Percentiles rank a stretch among this genome's conserved stretches.
Evolutionary conservation across 139 green algal species (phyloP).

Genomic region (Asterochloris erici): DNA sequence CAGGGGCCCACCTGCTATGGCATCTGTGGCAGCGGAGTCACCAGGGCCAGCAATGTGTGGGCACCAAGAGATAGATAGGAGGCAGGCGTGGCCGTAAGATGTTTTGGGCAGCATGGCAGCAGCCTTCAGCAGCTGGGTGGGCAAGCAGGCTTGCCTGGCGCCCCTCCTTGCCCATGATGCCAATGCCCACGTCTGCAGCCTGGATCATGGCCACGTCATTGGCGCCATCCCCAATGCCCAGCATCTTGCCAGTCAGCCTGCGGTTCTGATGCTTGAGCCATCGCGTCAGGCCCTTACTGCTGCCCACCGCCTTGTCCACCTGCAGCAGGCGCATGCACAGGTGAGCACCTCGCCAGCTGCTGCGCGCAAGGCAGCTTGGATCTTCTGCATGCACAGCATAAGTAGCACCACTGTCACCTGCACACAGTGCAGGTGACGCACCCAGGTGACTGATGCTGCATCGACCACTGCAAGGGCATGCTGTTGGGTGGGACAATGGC

Average conservation of each 20-base stretch:
- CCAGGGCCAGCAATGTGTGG: no score
- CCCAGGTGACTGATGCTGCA: no score
- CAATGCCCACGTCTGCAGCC: conserved; percentile 93
- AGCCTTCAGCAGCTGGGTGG: no score
- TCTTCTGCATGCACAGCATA: background rate
- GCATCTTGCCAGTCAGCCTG: conserved; percentile 51
- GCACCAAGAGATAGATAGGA: no score
- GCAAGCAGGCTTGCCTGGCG: conserved; percentile 30
- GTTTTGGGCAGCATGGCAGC: no score
- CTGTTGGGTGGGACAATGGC: no score
- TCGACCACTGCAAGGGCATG: no score
- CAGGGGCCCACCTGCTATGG: no score
- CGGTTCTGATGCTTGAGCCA: conserved; percentile 12
- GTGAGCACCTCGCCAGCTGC: background rate
- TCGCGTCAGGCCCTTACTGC: background rate
- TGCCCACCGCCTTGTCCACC: conserved; percentile 19
- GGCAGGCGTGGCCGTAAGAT: no score
- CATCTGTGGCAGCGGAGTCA: no score
- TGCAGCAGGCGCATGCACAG: background rate
- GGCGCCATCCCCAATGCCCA: conserved; percentile 95
- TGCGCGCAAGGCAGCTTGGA: no score
- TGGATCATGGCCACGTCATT: conserved; percentile 98
- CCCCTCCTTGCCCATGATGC: conserved; percentile 95
- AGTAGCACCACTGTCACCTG: background rate
- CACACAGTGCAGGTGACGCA: background rate